These are phyloP conservation scores for Alternaria tenuissima DNA, from an alignment of 2,329 filamentous ascomycete genomes.

Conservation along the genomic window DNA sequence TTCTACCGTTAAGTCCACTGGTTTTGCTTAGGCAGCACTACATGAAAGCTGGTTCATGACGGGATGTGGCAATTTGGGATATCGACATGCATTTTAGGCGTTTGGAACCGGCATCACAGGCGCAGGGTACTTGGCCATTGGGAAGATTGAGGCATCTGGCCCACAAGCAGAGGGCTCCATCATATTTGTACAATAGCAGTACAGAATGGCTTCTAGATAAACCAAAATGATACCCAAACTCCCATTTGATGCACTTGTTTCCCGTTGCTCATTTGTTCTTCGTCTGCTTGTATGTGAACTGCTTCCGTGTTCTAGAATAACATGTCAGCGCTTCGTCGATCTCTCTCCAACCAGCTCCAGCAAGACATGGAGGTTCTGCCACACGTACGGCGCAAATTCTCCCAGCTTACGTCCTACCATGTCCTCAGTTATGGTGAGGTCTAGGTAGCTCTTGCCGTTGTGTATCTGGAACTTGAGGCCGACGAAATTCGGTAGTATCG, in stretches of 20 bases:
- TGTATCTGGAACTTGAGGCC: conserved; percentile 89
- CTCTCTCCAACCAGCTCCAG: neutral
- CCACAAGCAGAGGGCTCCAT: conserved; percentile 24
- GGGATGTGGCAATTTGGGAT: conserved; percentile 2
- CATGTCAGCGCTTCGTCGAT: neutral
- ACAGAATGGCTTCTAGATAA: conserved; percentile 37
- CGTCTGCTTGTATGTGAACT: conserved; percentile 72
- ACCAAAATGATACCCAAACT: conserved; percentile 50
- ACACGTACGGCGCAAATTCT: conserved; percentile 83
- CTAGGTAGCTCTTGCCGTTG: conserved; percentile 87
- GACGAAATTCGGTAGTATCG: conserved; percentile 91
- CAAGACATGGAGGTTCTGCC: too few species aligned
- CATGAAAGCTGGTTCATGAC: conserved; percentile 3
- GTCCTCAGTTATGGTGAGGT: conserved; percentile 86
- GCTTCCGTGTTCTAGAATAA: conserved; percentile 69
- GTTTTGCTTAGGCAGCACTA: neutral
- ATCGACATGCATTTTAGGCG: conserved; percentile 36
- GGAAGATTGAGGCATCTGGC: conserved; percentile 20
- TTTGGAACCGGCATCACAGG: conserved; percentile 35
- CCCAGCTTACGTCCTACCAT: conserved; percentile 97
- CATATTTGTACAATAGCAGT: conserved; percentile 47
- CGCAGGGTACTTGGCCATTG: conserved; percentile 22
- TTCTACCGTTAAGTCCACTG: conserved; percentile 77
- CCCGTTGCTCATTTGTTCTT: conserved; percentile 68
- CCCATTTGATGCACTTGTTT: conserved; percentile 37